Conservation (phyloP, 108 stramenopile species). For the Skeletonema costatum region DNA sequence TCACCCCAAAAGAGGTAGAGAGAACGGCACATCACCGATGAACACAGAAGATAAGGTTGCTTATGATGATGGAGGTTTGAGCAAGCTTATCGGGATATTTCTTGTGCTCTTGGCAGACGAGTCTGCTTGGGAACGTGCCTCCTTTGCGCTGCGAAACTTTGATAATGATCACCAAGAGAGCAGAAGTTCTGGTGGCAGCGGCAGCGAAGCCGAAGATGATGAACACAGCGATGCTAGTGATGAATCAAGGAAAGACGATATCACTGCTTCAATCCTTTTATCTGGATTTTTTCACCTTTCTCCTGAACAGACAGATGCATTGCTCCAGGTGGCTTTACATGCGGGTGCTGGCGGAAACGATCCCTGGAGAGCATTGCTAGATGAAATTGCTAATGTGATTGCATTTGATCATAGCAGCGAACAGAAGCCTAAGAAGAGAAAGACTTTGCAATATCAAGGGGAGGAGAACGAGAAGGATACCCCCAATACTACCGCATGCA, state of each 20-base stretch:
- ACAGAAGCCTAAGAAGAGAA: not conserved
- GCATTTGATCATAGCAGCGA: not conserved
- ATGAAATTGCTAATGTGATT: not conserved
- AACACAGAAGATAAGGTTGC: not conserved
- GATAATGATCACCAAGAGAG: not conserved
- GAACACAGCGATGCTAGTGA: not conserved
- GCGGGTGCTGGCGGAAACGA: conserved; percentile 19
- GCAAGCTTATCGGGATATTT: conserved; percentile 28
- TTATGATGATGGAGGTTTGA: conserved; percentile 32
- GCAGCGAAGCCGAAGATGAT: conserved; percentile 4
- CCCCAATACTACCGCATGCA: not conserved
- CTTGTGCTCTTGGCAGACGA: conserved; percentile 22
- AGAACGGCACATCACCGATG: not conserved
- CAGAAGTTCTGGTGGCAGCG: not conserved
- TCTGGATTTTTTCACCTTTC: conserved; percentile 3
- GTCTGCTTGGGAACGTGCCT: conserved; percentile 14
- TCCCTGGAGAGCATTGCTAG: conserved; percentile 34
- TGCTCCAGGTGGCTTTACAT: conserved; percentile 9
- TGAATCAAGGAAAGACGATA: conserved; percentile 25
- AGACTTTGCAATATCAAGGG: not conserved
- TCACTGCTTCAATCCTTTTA: conserved; percentile 17
- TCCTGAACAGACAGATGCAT: not conserved
- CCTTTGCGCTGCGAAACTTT: conserved; percentile 7
- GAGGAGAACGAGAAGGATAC: not conserved
- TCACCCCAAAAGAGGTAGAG: not conserved